Conservation (phyloP, 345 rosid genomes). For the Syzygium aromaticum region DNA sequence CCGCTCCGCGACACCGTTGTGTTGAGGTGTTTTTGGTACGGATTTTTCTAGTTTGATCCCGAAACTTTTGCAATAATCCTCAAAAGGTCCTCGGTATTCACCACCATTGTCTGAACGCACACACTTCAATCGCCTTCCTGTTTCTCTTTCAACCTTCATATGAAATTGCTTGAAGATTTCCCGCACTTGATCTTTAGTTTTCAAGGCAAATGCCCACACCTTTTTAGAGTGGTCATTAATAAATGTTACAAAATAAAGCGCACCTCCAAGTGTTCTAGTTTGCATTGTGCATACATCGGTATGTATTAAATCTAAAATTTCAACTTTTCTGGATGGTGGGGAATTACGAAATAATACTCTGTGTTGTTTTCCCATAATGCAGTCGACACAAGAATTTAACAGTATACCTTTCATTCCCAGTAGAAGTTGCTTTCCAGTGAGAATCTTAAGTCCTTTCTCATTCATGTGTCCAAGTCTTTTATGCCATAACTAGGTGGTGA, state of each 20-base stretch:
- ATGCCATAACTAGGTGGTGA: neutral
- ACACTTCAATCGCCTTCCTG: neutral
- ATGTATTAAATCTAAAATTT: neutral
- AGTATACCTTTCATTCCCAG: neutral
- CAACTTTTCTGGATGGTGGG: neutral
- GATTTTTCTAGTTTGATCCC: neutral
- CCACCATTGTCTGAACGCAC: neutral
- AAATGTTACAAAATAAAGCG: neutral
- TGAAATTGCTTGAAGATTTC: neutral
- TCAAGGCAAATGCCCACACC: neutral
- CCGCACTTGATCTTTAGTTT: neutral
- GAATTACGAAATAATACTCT: neutral
- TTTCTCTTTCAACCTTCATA: neutral
- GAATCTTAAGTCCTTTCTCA: neutral
- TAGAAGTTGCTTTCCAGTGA: neutral
- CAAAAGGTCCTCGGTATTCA: neutral
- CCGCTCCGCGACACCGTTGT: neutral
- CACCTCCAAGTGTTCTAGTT: neutral
- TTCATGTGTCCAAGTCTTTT: neutral
- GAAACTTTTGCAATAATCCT: neutral
- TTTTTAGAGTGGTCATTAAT: neutral
- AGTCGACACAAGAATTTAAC: neutral
- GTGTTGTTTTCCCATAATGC: neutral
- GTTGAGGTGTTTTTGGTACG: neutral
- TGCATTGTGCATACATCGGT: neutral